These are phyloP conservation scores for Prunus davidiana DNA, from an alignment of 306 rosid species.

Conservation along the genomic window DNA sequence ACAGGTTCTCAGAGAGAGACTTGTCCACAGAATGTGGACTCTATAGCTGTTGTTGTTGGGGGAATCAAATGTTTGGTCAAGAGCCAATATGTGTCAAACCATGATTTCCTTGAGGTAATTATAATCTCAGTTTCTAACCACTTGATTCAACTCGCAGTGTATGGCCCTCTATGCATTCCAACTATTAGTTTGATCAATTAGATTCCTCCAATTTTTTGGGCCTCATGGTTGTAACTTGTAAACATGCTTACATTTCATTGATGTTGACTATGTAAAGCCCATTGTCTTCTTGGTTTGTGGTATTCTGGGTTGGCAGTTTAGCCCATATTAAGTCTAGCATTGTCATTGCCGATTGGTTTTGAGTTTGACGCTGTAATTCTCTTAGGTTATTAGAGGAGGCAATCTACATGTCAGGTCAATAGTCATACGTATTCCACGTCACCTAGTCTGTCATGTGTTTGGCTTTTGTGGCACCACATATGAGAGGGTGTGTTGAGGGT, in stretches of 20 bases:
- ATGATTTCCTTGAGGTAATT: slow-evolving; percentile 85
- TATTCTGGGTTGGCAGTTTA: background rate
- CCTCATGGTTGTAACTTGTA: background rate
- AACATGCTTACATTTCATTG: background rate
- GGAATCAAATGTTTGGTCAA: slow-evolving; percentile 60
- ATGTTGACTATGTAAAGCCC: background rate
- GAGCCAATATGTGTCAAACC: slow-evolving; percentile 73
- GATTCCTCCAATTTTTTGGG: background rate
- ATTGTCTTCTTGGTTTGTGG: background rate
- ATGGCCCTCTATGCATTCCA: background rate
- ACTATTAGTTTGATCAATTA: background rate
- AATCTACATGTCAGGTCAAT: background rate
- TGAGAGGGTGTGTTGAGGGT: too few relatives aligned
- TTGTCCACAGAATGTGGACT: slow-evolving; percentile 30
- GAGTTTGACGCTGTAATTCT: background rate
- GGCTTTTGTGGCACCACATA: background rate
- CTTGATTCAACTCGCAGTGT: background rate
- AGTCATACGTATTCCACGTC: background rate
- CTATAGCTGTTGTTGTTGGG: slow-evolving; percentile 58
- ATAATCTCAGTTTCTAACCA: slow-evolving; percentile 4
- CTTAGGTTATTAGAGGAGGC: background rate
- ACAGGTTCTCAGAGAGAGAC: slow-evolving; percentile 47
- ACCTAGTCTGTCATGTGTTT: background rate
- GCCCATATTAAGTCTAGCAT: background rate
- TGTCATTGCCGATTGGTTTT: background rate